Evolutionary conservation across 192 early-diverging fungal species (phyloP).

Genomic region (Entophlyctis luteolus): DNA sequence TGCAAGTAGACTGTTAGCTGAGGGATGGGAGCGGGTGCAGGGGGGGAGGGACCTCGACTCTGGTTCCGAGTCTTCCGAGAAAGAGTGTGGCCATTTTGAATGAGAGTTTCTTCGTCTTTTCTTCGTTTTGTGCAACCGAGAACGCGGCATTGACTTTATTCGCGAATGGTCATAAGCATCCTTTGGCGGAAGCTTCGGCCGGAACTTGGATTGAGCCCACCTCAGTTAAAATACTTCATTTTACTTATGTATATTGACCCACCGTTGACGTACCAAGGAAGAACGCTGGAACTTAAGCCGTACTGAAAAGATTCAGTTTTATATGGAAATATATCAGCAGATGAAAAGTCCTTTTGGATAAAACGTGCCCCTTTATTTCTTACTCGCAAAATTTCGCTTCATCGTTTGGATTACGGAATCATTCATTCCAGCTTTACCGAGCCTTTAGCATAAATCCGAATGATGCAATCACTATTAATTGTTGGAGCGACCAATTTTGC

Average conservation of each 20-base stretch:
- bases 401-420: no score
- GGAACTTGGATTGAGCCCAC: constrained; percentile 9
- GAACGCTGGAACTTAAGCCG: no score
- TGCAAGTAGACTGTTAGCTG: neutral
- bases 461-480: constrained; percentile 79
- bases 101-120: constrained; percentile 73
- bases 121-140: constrained; percentile 60
- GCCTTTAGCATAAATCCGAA: constrained; percentile 94
- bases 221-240: no score
- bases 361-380: no score
- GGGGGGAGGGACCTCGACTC: constrained; percentile 8
- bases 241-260: no score
- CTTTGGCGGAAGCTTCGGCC: constrained; percentile 76
- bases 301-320: no score
- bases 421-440: no score
- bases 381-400: no score
- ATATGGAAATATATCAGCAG: no score
- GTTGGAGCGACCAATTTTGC: neutral
- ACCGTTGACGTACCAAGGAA: no score
- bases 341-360: no score
- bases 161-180: constrained; percentile 91
- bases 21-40: neutral
- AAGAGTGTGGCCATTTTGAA: constrained; percentile 44
- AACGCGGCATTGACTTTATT: constrained; percentile 91
- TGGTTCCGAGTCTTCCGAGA: constrained; percentile 11